phyloP scores from a whole-genome alignment of 176 grass and related monocot species.

The Saccharum spontaneum region DNA sequence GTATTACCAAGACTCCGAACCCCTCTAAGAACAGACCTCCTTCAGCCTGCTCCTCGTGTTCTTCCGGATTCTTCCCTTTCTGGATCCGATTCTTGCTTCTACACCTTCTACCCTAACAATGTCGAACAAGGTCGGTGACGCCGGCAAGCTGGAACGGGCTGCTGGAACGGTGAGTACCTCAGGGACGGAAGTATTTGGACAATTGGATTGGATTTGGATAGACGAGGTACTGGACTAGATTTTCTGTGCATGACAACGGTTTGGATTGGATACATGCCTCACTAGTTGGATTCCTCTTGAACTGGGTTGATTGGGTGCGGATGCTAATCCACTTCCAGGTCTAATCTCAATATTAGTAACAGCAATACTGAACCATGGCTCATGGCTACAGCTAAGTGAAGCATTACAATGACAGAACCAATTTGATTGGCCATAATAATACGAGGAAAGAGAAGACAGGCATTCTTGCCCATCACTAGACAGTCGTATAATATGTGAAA shows the following conservation, averaged over 20 bases:
- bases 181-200: not conserved
- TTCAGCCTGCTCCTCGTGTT: too few species aligned
- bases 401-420: not conserved
- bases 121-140: not conserved
- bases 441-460: not conserved
- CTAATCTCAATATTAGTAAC: not conserved
- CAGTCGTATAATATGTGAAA: not conserved
- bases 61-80: too few species aligned
- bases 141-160: not conserved
- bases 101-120: too few species aligned
- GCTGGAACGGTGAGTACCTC: not conserved
- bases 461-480: not conserved
- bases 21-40: too few species aligned
- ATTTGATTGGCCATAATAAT: constrained; percentile 1
- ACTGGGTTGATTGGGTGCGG: not conserved
- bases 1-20: too few species aligned
- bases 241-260: not conserved
- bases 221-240: not conserved
- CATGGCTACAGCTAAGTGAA: constrained; percentile 12
- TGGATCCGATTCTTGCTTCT: too few species aligned
- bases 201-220: not conserved
- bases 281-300: not conserved
- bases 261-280: not conserved
- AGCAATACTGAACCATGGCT: not conserved
- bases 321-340: not conserved